Base-by-base conservation (phyloP, 1,284 basidiomycete species). In the Naganishia albida region DNA sequence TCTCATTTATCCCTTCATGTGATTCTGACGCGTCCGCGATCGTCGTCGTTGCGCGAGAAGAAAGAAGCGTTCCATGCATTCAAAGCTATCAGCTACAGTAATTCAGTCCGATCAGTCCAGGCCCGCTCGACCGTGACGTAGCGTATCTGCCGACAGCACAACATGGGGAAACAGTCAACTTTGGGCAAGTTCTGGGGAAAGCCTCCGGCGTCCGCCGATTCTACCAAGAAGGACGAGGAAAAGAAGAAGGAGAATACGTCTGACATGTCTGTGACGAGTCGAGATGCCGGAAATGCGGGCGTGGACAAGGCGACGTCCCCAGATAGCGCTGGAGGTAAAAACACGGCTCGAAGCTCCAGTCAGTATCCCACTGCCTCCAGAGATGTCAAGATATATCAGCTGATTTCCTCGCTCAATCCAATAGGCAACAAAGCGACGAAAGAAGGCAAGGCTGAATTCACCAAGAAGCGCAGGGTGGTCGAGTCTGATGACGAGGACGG, bases 401-500 rank as follows among this genome's bases (percentile, higher is more conserved):
- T n/a, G 46, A 48, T 48, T 12, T 20, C 7, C 34, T n/a, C n/a
- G 6, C 34, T 6, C 34, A 34, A 34, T 34, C 34, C 6, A 34
- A 6, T 34, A 15, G 56, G 34, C 18, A 40, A 60, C 16, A 39
- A 10, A 23, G 18, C 42, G 20, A 44, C n/a, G 38, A 42, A 63
- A 26, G 39, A 66, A 55, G 28, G 28, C 26, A 52, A 64, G 40
- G 40, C 23, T 50, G 46, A 53, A 40, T 39, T n/a, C 16, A 39
- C 64, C 2, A 65, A 75, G 7, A 85, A 83, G 73, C 81, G 87
- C 67, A 83, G 85, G 54, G 79, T 88, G 42, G 72, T 87, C 4
- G 81, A 85, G 48, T 88, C 87, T 0, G 88, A 89, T 65, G 85
- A 88, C 30, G 87, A 88, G 65, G 80, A 77, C 28, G 81, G 79